Conservation (phyloP, 2,329 filamentous ascomycete genomes). For the Coniochaeta prunicola region DNA sequence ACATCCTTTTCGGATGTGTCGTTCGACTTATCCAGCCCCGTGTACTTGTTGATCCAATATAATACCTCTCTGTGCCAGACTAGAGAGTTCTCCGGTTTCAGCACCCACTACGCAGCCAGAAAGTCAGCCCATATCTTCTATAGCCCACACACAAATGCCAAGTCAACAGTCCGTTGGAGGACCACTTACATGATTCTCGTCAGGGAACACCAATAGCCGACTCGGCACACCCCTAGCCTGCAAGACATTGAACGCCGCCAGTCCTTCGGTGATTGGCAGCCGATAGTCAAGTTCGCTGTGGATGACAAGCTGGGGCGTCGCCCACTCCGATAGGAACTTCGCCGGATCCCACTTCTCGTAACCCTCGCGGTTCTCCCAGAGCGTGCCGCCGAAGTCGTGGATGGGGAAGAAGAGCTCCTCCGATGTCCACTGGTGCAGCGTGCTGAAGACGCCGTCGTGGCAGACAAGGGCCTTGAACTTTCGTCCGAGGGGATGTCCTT, state of each 20-base stretch:
- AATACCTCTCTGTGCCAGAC: conserved; percentile 86
- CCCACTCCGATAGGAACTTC: conserved; percentile 60
- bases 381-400: conserved; percentile 57
- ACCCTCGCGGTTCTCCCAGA: conserved; percentile 53
- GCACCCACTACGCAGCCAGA: conserved; percentile 56
- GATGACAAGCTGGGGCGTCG: conserved; percentile 81
- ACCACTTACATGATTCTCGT: conserved; percentile 54
- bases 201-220: conserved; percentile 73
- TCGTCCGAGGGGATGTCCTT: conserved; percentile 74
- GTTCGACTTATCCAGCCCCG: conserved; percentile 27
- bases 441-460: conserved; percentile 80
- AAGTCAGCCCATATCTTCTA: too few relatives aligned
- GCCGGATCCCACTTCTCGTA: conserved; percentile 68
- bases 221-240: conserved; percentile 70
- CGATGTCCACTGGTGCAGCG: conserved; percentile 54
- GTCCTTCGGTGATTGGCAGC: conserved; percentile 74
- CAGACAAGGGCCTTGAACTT: conserved; percentile 84
- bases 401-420: conserved; percentile 67
- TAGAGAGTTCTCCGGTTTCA: conserved; percentile 86
- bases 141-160: too few relatives aligned
- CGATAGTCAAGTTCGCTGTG: conserved; percentile 89
- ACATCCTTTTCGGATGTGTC: neutral
- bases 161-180: too few relatives aligned
- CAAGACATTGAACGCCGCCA: conserved; percentile 79
- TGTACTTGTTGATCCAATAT: conserved; percentile 64